Conservation (phyloP, 208 protist genomes). For the Leishmania aethiopica region DNA sequence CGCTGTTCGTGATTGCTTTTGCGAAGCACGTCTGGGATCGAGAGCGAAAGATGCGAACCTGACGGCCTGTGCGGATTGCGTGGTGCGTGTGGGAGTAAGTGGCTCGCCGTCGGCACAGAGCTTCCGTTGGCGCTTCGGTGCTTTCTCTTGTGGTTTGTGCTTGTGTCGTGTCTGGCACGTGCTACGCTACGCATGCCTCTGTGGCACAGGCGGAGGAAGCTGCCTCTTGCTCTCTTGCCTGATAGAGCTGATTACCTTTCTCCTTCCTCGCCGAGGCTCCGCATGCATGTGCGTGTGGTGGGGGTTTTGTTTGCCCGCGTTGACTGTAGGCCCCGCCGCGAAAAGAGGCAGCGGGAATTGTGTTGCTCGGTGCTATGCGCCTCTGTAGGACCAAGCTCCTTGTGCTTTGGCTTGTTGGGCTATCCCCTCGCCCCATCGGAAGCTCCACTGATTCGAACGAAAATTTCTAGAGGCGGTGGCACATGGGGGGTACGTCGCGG, state of each 20-base stretch:
- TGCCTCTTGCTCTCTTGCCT: neutral
- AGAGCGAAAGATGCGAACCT: slow-evolving; percentile 53
- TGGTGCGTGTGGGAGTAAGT: neutral
- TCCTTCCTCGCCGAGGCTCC: neutral
- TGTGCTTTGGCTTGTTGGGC: neutral
- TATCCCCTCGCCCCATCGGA: neutral
- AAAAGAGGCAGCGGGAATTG: neutral
- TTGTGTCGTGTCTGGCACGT: neutral
- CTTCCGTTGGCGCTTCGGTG: neutral
- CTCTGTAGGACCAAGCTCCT: neutral
- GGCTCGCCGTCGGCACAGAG: neutral
- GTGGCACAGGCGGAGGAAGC: neutral
- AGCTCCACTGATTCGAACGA: neutral
- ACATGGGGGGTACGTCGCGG: neutral
- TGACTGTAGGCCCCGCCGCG: neutral
- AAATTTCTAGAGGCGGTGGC: neutral
- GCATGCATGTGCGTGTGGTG: neutral
- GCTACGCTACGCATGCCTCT: neutral
- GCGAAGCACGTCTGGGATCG: slow-evolving; percentile 80
- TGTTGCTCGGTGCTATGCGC: neutral
- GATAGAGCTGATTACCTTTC: neutral
- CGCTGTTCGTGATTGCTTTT: slow-evolving; percentile 86
- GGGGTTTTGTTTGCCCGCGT: neutral
- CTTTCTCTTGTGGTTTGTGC: neutral
- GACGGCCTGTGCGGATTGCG: neutral